Evolutionary conservation across 495 filamentous ascomycete genomes (phyloP), one percentile per base, ranked within the genome.

Genomic region (Pyronema domesticum): DNA sequence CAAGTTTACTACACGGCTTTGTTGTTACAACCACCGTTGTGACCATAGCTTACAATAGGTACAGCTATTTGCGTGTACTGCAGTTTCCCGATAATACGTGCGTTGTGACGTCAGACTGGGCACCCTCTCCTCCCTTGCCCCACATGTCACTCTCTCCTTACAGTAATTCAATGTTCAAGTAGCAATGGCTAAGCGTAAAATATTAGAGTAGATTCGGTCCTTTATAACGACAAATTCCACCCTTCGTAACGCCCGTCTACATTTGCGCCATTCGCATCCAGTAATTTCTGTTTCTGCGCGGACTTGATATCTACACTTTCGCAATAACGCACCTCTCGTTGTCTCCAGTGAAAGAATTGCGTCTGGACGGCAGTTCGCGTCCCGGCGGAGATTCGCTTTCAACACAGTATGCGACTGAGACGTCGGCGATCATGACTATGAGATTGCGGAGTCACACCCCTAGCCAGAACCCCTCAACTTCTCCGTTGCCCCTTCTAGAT

Each of bases 381-480:
- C 47, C 30, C 47, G 11, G 47, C 47, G 11, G 30, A 34, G n/a
- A 8, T 15, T n/a, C 35, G 14, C 14, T 42, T 53, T 14, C 37
- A 43, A n/a, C 35, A n/a, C 50, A 53, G 50, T 40, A 54, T 54
- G 52, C 52, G 52, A 54, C 36, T 54, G 52, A 11, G 52, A 39
- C 37, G 52, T 11, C 52, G 52, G 35, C 52, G 52, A 46, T 45
- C 37, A 46, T 37, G 18, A 54, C 10, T 14, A 54, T 45, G 42
- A 46, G 19, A 54, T 46, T 23, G 23, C 52, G 52, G 52, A 54
- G 52, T 30, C 39, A 13, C 18, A 46, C 52, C 10, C 40, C 30
- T 9, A 54, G 14, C 43, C 36, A 14, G 35, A 53, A 44, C 35
- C 35, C 11, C 35, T 19, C 52, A 36, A 46, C 48, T 18, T 8